Evolutionary conservation across 2,329 filamentous ascomycete species (phyloP).

Genomic region (Cercospora canescens): DNA sequence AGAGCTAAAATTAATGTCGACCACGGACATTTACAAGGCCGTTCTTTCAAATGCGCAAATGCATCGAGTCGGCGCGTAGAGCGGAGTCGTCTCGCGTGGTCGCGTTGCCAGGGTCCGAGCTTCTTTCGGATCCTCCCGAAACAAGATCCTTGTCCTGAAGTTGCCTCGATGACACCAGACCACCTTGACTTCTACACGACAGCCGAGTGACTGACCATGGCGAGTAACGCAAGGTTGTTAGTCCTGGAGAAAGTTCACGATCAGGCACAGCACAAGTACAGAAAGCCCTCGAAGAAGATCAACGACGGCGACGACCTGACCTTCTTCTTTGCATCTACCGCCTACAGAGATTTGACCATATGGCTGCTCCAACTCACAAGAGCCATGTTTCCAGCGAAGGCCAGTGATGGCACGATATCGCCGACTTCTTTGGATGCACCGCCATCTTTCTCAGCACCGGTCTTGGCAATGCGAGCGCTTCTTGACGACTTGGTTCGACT

Average conservation of each 20-base stretch:
- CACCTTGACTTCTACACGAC: neutral
- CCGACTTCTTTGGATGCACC: conserved; percentile 49
- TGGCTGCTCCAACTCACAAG: conserved; percentile 91
- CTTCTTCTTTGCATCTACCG: conserved; percentile 75
- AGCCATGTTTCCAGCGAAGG: conserved; percentile 72
- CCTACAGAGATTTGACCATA: conserved; percentile 82
- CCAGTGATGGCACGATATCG: conserved; percentile 34
- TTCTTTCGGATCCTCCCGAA: neutral
- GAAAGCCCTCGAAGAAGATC: conserved; percentile 74
- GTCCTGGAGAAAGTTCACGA: conserved; percentile 12
- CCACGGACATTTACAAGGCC: neutral
- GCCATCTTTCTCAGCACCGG: conserved; percentile 46
- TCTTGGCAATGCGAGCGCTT: conserved; percentile 66
- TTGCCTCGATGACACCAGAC: neutral
- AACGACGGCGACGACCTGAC: conserved; percentile 79
- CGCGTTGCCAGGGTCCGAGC: neutral
- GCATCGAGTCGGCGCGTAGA: neutral
- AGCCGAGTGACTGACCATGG: neutral
- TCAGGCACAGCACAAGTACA: conserved; percentile 52
- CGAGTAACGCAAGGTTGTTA: neutral
- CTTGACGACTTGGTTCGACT: conserved; percentile 65
- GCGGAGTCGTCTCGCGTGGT: neutral
- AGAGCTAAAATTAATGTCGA: neutral
- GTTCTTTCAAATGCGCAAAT: neutral
- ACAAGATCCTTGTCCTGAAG: neutral